A percentile compares a stretch with the other conserved stretches of the same genome.
Evolutionary conservation across 805 yeast genomes (phyloP).

Genomic region (Zygoascus flipseniorum): DNA sequence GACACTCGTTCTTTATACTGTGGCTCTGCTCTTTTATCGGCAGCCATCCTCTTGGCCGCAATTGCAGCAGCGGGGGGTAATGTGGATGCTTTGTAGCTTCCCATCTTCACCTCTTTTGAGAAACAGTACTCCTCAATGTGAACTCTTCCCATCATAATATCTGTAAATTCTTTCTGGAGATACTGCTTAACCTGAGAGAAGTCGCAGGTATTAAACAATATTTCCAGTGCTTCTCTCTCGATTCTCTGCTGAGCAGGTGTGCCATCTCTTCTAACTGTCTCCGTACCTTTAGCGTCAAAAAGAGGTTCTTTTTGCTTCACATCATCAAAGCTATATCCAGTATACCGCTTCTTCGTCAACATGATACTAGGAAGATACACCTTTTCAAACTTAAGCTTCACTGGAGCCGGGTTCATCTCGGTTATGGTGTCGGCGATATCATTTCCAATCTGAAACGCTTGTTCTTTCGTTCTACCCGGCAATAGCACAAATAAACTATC

Average conservation of each 20-base stretch:
- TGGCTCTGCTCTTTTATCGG: conserved; percentile 70
- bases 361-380: conserved; percentile 83
- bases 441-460: conserved; percentile 70
- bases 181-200: conserved; percentile 61
- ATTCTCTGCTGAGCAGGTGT: conserved; percentile 85
- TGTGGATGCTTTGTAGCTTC: conserved; percentile 63
- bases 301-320: conserved; percentile 47
- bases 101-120: conserved; percentile 81
- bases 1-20: conserved; percentile 87
- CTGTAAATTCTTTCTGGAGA: conserved; percentile 55
- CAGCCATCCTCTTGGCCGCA: conserved; percentile 50
- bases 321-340: conserved; percentile 70
- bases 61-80: conserved; percentile 91
- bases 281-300: conserved; percentile 96
- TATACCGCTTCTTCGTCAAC: conserved; percentile 82
- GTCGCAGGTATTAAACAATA: conserved; percentile 65
- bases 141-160: conserved; percentile 54
- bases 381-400: conserved; percentile 81
- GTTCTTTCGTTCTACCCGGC: conserved; percentile 69
- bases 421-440: conserved; percentile 63
- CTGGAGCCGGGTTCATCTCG: conserved; percentile 64
- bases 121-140: conserved; percentile 80
- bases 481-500: conserved; percentile 87
- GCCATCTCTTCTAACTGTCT: conserved; percentile 90
- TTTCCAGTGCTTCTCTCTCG: conserved; percentile 57